Conservation (phyloP, 2,329 filamentous ascomycete species). For the Paecilomyces niveus region DNA sequence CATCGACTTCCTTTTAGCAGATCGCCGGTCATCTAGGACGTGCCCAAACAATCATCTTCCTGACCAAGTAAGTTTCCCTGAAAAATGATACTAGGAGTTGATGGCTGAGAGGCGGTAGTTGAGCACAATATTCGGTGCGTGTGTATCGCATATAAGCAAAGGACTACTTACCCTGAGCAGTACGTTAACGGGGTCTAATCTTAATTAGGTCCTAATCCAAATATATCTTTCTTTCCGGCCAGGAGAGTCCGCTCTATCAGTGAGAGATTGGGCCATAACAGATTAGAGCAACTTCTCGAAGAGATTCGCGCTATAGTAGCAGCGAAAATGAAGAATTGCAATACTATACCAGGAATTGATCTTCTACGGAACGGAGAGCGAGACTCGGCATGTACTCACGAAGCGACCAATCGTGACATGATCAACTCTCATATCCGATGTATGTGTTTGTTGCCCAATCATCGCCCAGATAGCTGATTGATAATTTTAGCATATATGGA, state of each 20-base stretch:
- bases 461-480: neutral
- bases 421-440: neutral
- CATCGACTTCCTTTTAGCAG: slow-evolving; percentile 1
- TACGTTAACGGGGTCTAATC: neutral
- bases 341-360: neutral
- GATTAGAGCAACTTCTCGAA: slow-evolving; percentile 1
- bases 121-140: slow-evolving; percentile 1
- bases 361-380: neutral
- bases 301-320: neutral
- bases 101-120: neutral
- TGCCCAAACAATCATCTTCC: neutral
- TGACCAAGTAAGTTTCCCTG: neutral
- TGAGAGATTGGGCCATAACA: slow-evolving; percentile 1
- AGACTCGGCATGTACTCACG: neutral
- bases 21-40: neutral
- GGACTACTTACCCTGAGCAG: neutral
- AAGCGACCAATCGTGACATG: neutral
- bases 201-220: slow-evolving; percentile 1
- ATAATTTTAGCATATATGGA: slow-evolving; percentile 29
- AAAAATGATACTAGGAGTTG: neutral
- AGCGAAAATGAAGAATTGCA: neutral
- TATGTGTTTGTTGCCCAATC: neutral
- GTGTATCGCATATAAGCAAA: neutral
- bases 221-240: slow-evolving; percentile 3
- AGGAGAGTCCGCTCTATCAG: slow-evolving; percentile 3